These are phyloP conservation scores for Backusella parvicylindrica DNA, from an alignment of 192 early-diverging fungal species.

Conservation along the genomic window DNA sequence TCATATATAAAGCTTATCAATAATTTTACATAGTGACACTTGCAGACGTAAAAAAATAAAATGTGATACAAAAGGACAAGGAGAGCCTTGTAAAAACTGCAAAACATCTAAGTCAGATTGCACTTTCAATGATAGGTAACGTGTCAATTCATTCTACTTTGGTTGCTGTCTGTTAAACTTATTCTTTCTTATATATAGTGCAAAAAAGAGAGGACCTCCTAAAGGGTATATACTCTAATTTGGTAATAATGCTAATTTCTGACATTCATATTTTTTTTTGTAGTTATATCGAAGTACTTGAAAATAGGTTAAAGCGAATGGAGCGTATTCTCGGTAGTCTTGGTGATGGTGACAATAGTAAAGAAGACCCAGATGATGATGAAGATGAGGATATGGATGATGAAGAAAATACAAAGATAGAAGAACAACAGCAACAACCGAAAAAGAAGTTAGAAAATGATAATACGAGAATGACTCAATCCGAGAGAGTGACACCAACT, in stretches of 20 bases:
- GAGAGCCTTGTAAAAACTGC: conserved; percentile 27
- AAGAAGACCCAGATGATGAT: neutral
- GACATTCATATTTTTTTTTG: neutral
- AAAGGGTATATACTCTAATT: conserved; percentile 16
- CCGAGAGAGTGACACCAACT: neutral
- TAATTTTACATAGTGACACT: conserved; percentile 22
- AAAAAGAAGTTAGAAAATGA: neutral
- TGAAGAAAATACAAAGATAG: neutral
- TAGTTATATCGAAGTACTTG: conserved; percentile 34
- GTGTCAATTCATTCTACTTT: neutral
- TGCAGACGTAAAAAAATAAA: conserved; percentile 37
- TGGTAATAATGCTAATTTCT: neutral
- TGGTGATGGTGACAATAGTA: conserved; percentile 4
- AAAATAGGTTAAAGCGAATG: conserved; percentile 35
- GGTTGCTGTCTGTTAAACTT: neutral
- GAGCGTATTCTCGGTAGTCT: conserved; percentile 23
- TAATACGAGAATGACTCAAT: neutral
- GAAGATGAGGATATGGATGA: neutral
- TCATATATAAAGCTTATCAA: neutral
- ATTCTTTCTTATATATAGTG: conserved; percentile 7
- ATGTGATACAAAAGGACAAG: conserved; percentile 21
- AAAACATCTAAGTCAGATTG: conserved; percentile 17
- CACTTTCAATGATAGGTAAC: conserved; percentile 31
- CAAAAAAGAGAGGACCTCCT: conserved; percentile 36
- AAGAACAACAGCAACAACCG: neutral